These are phyloP conservation scores for Peronosclerospora sorghi DNA, from an alignment of 352 stramenopile genomes.

Conservation along the genomic window DNA sequence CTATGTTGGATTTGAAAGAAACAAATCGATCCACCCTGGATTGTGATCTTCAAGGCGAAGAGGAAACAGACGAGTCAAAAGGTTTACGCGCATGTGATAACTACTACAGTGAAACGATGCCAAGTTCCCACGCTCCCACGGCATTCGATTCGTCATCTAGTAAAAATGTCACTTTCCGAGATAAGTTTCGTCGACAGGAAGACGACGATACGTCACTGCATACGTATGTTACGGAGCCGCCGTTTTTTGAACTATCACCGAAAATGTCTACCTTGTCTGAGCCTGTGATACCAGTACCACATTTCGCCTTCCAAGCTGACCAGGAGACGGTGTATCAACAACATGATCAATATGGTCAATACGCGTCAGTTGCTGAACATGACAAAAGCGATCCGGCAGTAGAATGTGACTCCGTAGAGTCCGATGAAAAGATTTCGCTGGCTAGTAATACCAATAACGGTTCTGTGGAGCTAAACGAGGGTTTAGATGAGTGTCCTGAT, in stretches of 20 bases:
- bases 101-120: conserved; percentile 30
- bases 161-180: conserved; percentile 27
- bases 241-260: background rate
- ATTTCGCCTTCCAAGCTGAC: background rate
- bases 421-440: background rate
- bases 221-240: background rate
- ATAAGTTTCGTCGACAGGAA: conserved; percentile 7
- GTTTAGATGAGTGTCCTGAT: conserved; percentile 5
- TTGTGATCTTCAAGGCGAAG: background rate
- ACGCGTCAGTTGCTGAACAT: conserved; percentile 5
- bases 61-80: conserved; percentile 8
- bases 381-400: conserved; percentile 4
- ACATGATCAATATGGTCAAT: conserved; percentile 2
- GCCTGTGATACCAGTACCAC: background rate
- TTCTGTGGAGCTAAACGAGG: background rate
- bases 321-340: background rate
- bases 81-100: conserved; percentile 19
- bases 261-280: background rate
- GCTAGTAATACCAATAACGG: too few relatives aligned
- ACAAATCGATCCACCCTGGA: conserved; percentile 11
- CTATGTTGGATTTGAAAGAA: conserved; percentile 9
- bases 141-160: conserved; percentile 14
- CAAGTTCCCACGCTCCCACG: conserved; percentile 14
- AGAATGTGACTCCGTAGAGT: conserved; percentile 6
- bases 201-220: conserved; percentile 2